Evolutionary conservation across 176 grass and related monocot species (phyloP).

Genomic region (Poa pratensis): DNA sequence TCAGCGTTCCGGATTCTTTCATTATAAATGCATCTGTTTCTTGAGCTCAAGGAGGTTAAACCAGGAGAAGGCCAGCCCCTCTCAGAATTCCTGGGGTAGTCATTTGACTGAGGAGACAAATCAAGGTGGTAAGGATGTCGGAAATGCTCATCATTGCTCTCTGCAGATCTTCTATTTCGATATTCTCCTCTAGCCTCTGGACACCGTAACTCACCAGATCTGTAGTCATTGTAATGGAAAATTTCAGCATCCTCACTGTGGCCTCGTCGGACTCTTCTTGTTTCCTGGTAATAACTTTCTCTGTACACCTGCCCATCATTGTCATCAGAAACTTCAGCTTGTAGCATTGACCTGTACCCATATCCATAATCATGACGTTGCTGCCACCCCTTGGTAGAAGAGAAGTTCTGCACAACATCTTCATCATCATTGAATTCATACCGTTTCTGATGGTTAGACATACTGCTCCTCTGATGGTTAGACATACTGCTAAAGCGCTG

Average conservation of each 20-base stretch:
- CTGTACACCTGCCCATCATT: constrained; percentile 34
- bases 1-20: constrained; percentile 37
- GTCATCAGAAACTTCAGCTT: constrained; percentile 39
- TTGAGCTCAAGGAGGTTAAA: constrained; percentile 40
- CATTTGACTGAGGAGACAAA: constrained; percentile 35
- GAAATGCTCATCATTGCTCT: constrained; percentile 41
- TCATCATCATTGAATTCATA: constrained; percentile 44
- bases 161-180: constrained; percentile 35
- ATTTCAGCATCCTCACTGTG: constrained; percentile 34
- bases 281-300: constrained; percentile 48
- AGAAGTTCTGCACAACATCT: constrained; percentile 28
- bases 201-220: constrained; percentile 30
- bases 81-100: constrained; percentile 34
- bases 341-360: constrained; percentile 41
- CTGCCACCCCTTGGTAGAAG: constrained; percentile 38
- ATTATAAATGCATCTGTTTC: constrained; percentile 36
- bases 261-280: constrained; percentile 31
- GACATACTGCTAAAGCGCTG: constrained; percentile 16
- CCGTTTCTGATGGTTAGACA: no score
- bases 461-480: no score
- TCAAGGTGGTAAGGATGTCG: constrained; percentile 37
- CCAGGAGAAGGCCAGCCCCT: constrained; percentile 43
- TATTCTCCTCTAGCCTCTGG: constrained; percentile 43
- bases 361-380: neutral
- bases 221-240: constrained; percentile 36